A percentile compares a stretch with the other conserved stretches of the same genome.
Conservation (phyloP, 148 eudicot genomes). For the Rhododendron ovatum region DNA sequence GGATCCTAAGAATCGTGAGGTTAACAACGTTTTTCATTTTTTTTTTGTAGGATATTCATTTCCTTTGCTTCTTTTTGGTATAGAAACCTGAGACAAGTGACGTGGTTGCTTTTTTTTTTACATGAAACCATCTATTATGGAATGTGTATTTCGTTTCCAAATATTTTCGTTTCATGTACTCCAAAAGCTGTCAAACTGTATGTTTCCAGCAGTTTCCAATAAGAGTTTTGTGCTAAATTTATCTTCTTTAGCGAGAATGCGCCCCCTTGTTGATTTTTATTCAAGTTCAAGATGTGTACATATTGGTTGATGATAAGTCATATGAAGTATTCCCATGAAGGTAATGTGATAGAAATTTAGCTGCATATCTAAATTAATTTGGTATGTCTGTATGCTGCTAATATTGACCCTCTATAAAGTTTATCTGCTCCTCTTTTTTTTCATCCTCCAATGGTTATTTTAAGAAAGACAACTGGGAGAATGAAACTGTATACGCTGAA, state of each 20-base stretch:
- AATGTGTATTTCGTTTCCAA: not conserved
- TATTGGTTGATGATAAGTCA: not conserved
- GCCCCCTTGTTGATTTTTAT: not conserved
- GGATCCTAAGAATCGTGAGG: conserved; percentile 63
- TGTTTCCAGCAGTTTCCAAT: not conserved
- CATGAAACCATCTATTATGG: not conserved
- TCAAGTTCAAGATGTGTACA: too few species aligned
- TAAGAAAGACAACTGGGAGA: not conserved
- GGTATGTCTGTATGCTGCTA: not conserved
- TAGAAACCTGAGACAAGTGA: not conserved
- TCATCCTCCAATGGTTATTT: not conserved
- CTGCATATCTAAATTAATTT: not conserved
- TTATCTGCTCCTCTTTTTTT: not conserved
- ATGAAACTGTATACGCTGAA: not conserved
- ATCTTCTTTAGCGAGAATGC: not conserved
- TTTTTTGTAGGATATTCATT: not conserved
- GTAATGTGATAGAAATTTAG: not conserved
- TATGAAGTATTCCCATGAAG: not conserved
- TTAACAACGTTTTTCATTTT: not conserved
- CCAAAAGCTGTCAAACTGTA: not conserved
- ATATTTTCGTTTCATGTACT: not conserved
- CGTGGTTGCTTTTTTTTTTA: not conserved
- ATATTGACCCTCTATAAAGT: not conserved
- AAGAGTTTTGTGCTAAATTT: not conserved
- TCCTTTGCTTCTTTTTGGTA: not conserved